Evolutionary conservation across 495 filamentous ascomycete genomes (phyloP), one percentile per base, ranked within the genome.

Genomic region (Aspergillus saccharolyticus): DNA sequence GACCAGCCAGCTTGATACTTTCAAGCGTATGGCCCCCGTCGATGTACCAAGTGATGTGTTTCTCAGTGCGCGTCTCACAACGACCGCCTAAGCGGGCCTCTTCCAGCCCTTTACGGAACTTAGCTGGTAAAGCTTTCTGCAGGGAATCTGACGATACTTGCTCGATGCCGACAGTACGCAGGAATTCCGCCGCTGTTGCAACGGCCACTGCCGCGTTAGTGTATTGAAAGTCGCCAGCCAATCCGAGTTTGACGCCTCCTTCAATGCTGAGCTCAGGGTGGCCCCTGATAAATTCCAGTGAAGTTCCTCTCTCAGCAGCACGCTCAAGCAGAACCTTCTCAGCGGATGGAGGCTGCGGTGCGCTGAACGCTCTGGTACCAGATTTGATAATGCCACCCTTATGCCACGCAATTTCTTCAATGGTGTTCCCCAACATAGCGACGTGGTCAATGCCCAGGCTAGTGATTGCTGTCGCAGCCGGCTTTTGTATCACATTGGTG

Each of bases 351-450:
- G 78, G 74, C 67, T 98, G 94, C 16, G 84, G 83, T 12, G 88
- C 83, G 1, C 87, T 89, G 54, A 96, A 94, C 2, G 83, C 88
- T 9, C 83, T 80, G 12, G 77, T 76, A 0, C 82, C 84, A 1
- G 67, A 21, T 68, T 97, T 98, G 75, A 96, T 87, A 52, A 97
- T 93, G 14, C 94, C 94, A 14, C 83, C 89, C 70, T 98, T 97
- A 66, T 98, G 93, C 94, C 95, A 97, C 4, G 95, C 93, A 58
- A 98, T 98, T 60, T 92, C 80, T 49, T 91, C 89, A 44, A 96
- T 85, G 0, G 94, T 95, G 33, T 81, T 70, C 15, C 94, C 94
- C 30, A 98, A 80, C 66, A 91, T 76, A 16, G 76, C 78, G 15
- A 85, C 83, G 63, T 98, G 94, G 62, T 98, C 95, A 60, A 98